Evolutionary conservation across 129 eudicot genomes (phyloP), one percentile per base, ranked within the genome.

Genomic region (Arctium lappa): DNA sequence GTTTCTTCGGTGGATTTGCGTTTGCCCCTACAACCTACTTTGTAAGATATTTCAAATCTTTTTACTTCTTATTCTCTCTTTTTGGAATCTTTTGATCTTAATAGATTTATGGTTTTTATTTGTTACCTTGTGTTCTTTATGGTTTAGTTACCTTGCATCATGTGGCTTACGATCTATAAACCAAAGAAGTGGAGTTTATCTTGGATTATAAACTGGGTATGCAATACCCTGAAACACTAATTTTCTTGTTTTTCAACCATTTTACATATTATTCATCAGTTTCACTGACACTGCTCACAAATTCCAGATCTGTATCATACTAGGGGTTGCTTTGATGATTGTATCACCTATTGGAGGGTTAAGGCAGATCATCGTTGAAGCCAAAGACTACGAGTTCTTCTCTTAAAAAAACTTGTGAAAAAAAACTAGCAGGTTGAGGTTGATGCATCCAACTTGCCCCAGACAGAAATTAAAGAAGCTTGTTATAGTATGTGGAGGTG

Each of bases 201-300:
- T 72, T 94, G 98, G 95, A 77, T 81, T n/a, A 53, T 88, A 40
- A 94, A 94, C 76, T 94, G 97, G 98, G 95, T 92, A 82, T 16
- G 89, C 71, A 62, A 18, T 50, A 32, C 13, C 46, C 12, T 80
- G 31, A 37, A 82, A 50, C 60, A 12, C 2, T 11, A 11, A 0
- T 10, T 82, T 29, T n/a, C 73, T 70, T 69, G 37, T 39, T 72
- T 70, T 27, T 72, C 16, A n/a, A 36, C 18, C 63, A 72, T 13
- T 33, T 2, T 3, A 12, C 27, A 18, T 71, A 48, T 48, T 31
- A 15, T 29, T 13, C 8, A 74, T 48, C 13, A 22, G 37, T 72
- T 72, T 37, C 30, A 12, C 68, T 40, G 29, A 62, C 50, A 53
- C n/a, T 44, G 72, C 33, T 62, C n/a, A 34, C 73, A 9, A 18